Evolutionary conservation across 805 yeast species (phyloP), one percentile per base, ranked within the genome.

Genomic region (Metschnikowia santaceciliae): DNA sequence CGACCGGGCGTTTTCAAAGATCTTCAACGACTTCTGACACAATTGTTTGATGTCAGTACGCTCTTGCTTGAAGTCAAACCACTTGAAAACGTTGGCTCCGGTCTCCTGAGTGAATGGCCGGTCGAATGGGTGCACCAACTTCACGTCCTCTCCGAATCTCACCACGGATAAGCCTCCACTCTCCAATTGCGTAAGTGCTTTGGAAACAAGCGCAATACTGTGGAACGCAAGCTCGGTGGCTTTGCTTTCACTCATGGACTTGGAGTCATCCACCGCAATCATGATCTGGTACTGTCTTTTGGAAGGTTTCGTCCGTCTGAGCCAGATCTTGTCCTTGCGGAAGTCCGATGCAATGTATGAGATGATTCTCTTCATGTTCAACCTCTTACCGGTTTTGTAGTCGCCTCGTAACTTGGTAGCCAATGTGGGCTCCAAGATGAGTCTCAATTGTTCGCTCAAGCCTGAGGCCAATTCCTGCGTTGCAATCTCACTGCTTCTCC

Each of bases 281-380:
- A 95, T 88, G 55, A 94, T 88, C 73, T 94, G 99, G 68, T 94
- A 94, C 66, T 91, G 94, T 62, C 99, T 84, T 74, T 94, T 94
- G 58, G 96, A 88, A 50, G 99, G 99, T 65, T 94, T 92, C 6
- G 97, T 90, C 69, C 99, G 82, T 66, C 97, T 82, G 71, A 94
- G 79, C 99, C 99, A 94, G 52, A 94, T 94, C 76, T 94, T 94
- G 68, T 94, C 99, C 67, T 94, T 94, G 63, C 96, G 84, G 81
- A 90, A 94, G 62, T 90, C 96, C 36, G 96, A 88, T 0, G 99
- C 99, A 74, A 94, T 94, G 68, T 92, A 94, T 6, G 98, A 96
- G 62, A 94, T 94, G 61, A 94, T 94, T 59, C 97, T 79, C 76
- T 92, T 94, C 98, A 94, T 91, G 69, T 94, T 94, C 61, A 94